Conservation (phyloP, 2,329 filamentous ascomycete species). For the Colletotrichum filicis region DNA sequence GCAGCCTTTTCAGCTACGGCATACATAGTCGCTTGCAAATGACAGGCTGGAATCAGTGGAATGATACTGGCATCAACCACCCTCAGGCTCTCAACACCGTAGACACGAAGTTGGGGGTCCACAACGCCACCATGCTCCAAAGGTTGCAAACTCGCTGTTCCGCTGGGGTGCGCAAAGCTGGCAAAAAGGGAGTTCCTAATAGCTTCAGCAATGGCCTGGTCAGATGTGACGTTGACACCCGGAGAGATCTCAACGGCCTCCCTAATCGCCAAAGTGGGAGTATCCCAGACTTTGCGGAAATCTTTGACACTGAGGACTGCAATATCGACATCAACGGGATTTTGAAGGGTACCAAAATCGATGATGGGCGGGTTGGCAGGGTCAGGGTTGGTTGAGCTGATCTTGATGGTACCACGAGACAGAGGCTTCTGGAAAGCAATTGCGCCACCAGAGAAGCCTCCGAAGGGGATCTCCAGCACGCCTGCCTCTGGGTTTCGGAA, state of each 20-base stretch:
- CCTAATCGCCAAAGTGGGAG: neutral
- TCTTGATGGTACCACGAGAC: conserved; percentile 51
- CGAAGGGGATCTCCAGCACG: conserved; percentile 44
- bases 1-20: conserved; percentile 47
- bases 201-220: conserved; percentile 10
- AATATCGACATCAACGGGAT: conserved; percentile 50
- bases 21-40: conserved; percentile 48
- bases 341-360: conserved; percentile 50
- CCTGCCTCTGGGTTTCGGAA: conserved; percentile 41
- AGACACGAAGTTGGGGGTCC: conserved; percentile 42
- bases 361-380: conserved; percentile 47
- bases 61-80: conserved; percentile 45
- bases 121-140: conserved; percentile 49
- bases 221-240: conserved; percentile 12
- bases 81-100: conserved; percentile 41
- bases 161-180: conserved; percentile 51
- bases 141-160: conserved; percentile 60
- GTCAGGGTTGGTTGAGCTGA: conserved; percentile 44
- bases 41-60: conserved; percentile 43
- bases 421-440: conserved; percentile 51
- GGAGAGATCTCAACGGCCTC: conserved; percentile 21
- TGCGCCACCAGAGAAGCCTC: conserved; percentile 41
- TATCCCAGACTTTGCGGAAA: conserved; percentile 44
- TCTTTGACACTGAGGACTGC: conserved; percentile 43
- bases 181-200: conserved; percentile 1